Evolutionary conservation across 345 rosid genomes (phyloP), one percentile per base, ranked within the genome.

Genomic region (Combretum micranthum): DNA sequence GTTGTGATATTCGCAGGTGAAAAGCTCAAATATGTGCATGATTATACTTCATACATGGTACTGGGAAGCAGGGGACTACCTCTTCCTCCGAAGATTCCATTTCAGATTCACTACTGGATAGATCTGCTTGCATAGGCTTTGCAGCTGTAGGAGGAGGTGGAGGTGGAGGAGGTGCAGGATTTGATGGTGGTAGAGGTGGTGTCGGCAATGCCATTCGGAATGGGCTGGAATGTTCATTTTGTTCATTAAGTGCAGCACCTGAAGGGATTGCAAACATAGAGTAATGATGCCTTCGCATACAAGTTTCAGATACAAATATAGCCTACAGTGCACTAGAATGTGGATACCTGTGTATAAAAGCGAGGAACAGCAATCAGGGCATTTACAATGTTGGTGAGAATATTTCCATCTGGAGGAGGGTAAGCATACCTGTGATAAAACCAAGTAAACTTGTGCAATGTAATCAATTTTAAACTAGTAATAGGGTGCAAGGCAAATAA

Each of bases 211-310:
- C 94, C 83, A 87, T 74, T 25, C 95, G 85, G 72, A 93, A 89
- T 44, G 97, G 99, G 97, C 91, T 69, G 97, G 99, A 71, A 93
- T 83, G 71, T 87, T 89, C 99, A 93, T 89, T 85, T 93, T 93
- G 75, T 93, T 93, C 99, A 93, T 93, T 69, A 93, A 75, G 76
- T 89, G 99, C 79, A 93, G 71, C 68, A 89, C 92, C 97, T 93
- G n/a, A 62, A 43, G 48, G 45, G 50, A 46, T 13, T 50, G 50
- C 25, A 65, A 53, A 15, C 15, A 51, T 52, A 47, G 48, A 32
- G 17, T 2, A 20, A 19, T 12, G 8, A 50, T 47, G 50, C 6
- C 50, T 18, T 15, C 11, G 17, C 50, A 18, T 14, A 15, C 4
- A 18, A 15, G 11, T 47, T 47, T 47, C 17, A 0, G 10, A 47